A percentile compares a stretch with the other conserved stretches of the same genome.
These are phyloP conservation scores for Myxozyma monticola DNA, from an alignment of 805 yeast species.

Conservation along the genomic window DNA sequence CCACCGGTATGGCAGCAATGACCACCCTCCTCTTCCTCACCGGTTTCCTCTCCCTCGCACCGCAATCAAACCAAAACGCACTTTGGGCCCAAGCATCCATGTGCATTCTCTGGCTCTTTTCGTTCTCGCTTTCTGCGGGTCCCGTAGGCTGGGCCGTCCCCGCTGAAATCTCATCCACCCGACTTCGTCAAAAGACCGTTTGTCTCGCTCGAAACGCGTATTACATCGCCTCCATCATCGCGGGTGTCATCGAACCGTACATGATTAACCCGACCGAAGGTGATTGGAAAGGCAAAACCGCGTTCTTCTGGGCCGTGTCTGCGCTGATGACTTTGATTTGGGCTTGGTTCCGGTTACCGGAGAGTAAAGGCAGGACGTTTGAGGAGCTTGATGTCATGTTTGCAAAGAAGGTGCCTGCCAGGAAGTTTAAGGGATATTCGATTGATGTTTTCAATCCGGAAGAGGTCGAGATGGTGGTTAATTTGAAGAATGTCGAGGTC, in stretches of 20 bases:
- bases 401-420: constrained; percentile 36
- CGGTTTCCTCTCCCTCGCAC: constrained; percentile 25
- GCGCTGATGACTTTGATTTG: constrained; percentile 42
- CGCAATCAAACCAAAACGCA: constrained; percentile 16
- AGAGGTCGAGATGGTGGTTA: no score
- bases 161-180: constrained; percentile 48
- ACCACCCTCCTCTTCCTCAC: constrained; percentile 15
- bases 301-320: constrained; percentile 40
- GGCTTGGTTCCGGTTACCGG: constrained; percentile 58
- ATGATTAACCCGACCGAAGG: constrained; percentile 51
- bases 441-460: no score
- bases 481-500: no score
- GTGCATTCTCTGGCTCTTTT: constrained; percentile 47
- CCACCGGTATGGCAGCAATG: constrained; percentile 21
- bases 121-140: constrained; percentile 47
- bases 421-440: no score
- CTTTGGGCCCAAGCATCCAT: constrained; percentile 43
- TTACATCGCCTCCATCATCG: constrained; percentile 28
- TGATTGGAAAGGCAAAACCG: constrained; percentile 12
- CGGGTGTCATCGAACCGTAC: constrained; percentile 43
- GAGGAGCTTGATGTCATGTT: constrained; percentile 63
- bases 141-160: constrained; percentile 47
- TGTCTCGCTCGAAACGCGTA: constrained; percentile 44
- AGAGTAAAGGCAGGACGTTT: constrained; percentile 57
- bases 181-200: constrained; percentile 47